Conservation (phyloP, 345 rosid genomes). For the Pelargonium nanum region DNA sequence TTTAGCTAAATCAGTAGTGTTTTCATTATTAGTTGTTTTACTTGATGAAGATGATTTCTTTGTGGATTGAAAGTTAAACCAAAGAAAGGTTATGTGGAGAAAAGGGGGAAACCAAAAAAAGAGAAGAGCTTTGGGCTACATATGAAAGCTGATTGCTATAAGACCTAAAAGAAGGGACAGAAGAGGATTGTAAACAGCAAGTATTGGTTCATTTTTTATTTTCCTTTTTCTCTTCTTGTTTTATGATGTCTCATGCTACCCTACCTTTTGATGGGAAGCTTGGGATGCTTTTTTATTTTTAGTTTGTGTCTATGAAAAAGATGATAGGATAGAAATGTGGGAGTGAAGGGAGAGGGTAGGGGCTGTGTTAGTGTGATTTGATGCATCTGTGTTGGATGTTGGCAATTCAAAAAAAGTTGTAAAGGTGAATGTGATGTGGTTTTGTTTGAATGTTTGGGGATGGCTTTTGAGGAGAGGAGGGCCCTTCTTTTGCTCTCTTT, state of each 20-base stretch:
- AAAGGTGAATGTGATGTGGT: constrained; percentile 28
- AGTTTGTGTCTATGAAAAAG: constrained; percentile 15
- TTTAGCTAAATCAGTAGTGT: not conserved
- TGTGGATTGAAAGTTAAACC: constrained; percentile 5
- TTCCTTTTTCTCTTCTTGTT: constrained; percentile 8
- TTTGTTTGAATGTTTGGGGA: constrained; percentile 41
- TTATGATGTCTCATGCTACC: constrained; percentile 20
- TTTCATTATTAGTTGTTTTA: constrained; percentile 4
- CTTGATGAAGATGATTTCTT: constrained; percentile 3
- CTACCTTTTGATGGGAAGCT: constrained; percentile 30
- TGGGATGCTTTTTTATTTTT: constrained; percentile 20
- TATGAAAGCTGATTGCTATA: constrained; percentile 14
- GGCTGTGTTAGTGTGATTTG: constrained; percentile 25
- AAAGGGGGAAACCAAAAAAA: constrained; percentile 3
- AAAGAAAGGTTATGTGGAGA: constrained; percentile 7
- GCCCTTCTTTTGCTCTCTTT: constrained; percentile 9
- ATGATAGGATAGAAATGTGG: constrained; percentile 9
- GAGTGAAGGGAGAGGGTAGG: constrained; percentile 5
- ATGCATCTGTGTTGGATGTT: constrained; percentile 27
- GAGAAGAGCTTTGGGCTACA: constrained; percentile 14
- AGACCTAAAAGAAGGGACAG: constrained; percentile 5
- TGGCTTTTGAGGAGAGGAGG: constrained; percentile 9
- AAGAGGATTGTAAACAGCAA: not conserved
- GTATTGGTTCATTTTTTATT: not conserved
- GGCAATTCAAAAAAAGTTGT: constrained; percentile 17